Percentiles rank a stretch among this genome's conserved stretches.
Conservation (phyloP, 1,284 basidiomycete species). For the Sparassis latifolia region DNA sequence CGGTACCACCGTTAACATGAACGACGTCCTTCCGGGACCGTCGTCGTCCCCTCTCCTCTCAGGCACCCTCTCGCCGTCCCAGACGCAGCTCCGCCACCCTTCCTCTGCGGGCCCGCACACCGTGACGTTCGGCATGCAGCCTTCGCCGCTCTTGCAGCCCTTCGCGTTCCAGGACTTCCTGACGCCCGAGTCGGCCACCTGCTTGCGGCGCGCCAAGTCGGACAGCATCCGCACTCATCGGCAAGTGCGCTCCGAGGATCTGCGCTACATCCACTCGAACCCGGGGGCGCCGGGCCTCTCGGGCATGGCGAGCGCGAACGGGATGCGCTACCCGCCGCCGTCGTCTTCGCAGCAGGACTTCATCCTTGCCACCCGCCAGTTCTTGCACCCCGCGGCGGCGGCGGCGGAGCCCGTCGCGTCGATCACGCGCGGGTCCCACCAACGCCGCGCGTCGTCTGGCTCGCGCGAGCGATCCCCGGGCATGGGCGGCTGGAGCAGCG, state of each 20-base stretch:
- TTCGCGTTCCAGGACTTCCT: slow-evolving; percentile 36
- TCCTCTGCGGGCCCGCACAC: slow-evolving; percentile 26
- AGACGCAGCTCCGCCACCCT: slow-evolving; percentile 14
- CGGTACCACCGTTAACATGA: slow-evolving; percentile 37
- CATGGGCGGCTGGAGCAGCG: slow-evolving; percentile 24
- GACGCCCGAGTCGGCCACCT: slow-evolving; percentile 32
- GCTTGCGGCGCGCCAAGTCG: slow-evolving; percentile 36
- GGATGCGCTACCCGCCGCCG: slow-evolving; percentile 27
- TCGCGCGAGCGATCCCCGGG: slow-evolving; percentile 38
- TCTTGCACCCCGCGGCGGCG: slow-evolving; percentile 35
- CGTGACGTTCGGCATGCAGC: slow-evolving; percentile 23
- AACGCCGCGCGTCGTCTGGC: slow-evolving; percentile 55
- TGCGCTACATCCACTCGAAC: slow-evolving; percentile 14
- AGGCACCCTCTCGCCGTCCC: slow-evolving; percentile 5
- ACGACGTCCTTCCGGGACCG: slow-evolving; percentile 36
- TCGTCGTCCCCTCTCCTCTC: slow-evolving; percentile 20
- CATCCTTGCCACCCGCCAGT: slow-evolving; percentile 32
- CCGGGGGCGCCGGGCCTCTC: not conserved
- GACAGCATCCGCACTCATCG: slow-evolving; percentile 36
- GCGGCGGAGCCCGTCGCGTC: slow-evolving; percentile 32
- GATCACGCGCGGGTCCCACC: slow-evolving; percentile 39
- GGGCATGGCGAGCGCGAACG: slow-evolving; percentile 6
- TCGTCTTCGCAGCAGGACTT: slow-evolving; percentile 39
- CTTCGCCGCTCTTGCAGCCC: slow-evolving; percentile 14
- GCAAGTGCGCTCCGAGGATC: slow-evolving; percentile 16